Conservation (phyloP, 345 rosid species). For the Syzygium grande region DNA sequence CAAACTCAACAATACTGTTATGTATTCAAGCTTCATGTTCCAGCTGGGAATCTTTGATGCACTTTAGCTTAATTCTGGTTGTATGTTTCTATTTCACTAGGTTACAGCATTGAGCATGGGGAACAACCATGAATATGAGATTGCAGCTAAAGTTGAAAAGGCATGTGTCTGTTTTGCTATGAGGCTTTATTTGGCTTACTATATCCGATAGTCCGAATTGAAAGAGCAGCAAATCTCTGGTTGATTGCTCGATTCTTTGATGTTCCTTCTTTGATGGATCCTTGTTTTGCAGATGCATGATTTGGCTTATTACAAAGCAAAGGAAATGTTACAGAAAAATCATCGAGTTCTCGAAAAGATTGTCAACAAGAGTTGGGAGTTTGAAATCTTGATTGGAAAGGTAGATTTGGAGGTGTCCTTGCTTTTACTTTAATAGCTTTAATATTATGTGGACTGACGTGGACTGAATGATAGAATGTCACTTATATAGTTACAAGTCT, state of each 20-base stretch:
- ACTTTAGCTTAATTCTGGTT: neutral
- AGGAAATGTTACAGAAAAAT: slow-evolving; percentile 69
- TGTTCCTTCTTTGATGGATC: slow-evolving; percentile 1
- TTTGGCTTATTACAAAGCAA: slow-evolving; percentile 72
- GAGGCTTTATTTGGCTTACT: neutral
- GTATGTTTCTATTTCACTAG: slow-evolving; percentile 18
- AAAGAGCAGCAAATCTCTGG: neutral
- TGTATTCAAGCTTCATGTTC: neutral
- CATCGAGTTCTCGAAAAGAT: slow-evolving; percentile 70
- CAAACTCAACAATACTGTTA: neutral
- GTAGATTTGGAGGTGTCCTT: slow-evolving; percentile 21
- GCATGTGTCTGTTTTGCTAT: slow-evolving; percentile 20
- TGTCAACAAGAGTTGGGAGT: slow-evolving; percentile 80
- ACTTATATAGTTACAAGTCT: neutral
- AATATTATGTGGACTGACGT: neutral
- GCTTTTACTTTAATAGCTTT: neutral
- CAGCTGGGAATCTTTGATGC: neutral
- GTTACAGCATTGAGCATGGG: slow-evolving; percentile 82
- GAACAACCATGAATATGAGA: slow-evolving; percentile 67
- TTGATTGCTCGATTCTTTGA: neutral
- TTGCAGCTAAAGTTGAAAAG: slow-evolving; percentile 89
- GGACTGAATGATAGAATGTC: neutral
- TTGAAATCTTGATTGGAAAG: slow-evolving; percentile 81
- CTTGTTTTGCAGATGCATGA: slow-evolving; percentile 52
- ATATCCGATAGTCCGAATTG: neutral